Conservation (phyloP, 2,329 filamentous ascomycete species). For the Ceratocystis colombiana region DNA sequence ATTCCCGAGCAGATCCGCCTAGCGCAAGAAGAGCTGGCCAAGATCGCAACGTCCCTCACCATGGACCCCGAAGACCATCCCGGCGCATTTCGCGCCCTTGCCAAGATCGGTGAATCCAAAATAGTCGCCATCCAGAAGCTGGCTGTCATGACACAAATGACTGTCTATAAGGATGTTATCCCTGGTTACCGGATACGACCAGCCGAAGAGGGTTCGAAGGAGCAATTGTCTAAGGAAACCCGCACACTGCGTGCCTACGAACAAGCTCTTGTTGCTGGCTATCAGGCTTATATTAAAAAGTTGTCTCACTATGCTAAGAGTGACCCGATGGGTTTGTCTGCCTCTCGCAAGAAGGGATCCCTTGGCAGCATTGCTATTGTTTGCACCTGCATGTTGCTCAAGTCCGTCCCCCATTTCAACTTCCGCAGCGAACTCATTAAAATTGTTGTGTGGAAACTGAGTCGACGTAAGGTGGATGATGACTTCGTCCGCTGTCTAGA, state of each 20-base stretch:
- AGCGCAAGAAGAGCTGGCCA: slow-evolving; percentile 86
- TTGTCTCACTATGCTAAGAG: slow-evolving; percentile 58
- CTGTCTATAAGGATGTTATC: slow-evolving; percentile 91
- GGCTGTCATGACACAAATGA: slow-evolving; percentile 72
- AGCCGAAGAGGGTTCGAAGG: slow-evolving; percentile 59
- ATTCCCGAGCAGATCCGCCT: slow-evolving; percentile 69
- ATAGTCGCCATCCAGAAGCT: slow-evolving; percentile 74
- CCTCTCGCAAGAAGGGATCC: slow-evolving; percentile 32
- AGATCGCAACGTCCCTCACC: slow-evolving; percentile 68
- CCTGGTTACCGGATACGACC: slow-evolving; percentile 92
- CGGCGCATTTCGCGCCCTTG: slow-evolving; percentile 65
- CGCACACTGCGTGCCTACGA: slow-evolving; percentile 73
- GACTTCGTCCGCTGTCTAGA: slow-evolving; percentile 69
- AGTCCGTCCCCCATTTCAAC: slow-evolving; percentile 90
- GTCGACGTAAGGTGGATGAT: slow-evolving; percentile 57
- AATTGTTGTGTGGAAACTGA: slow-evolving; percentile 76
- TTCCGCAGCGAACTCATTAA: slow-evolving; percentile 80
- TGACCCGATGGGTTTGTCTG: slow-evolving; percentile 33
- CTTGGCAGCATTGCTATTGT: slow-evolving; percentile 69
- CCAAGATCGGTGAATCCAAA: slow-evolving; percentile 58
- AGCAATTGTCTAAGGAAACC: slow-evolving; percentile 87
- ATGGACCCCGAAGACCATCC: slow-evolving; percentile 89
- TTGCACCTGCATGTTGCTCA: slow-evolving; percentile 73
- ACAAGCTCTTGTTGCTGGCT: slow-evolving; percentile 73
- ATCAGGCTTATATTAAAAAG: slow-evolving; percentile 73